phyloP scores from a whole-genome alignment of 139 green algal species.

The Tetraselmis striata region DNA sequence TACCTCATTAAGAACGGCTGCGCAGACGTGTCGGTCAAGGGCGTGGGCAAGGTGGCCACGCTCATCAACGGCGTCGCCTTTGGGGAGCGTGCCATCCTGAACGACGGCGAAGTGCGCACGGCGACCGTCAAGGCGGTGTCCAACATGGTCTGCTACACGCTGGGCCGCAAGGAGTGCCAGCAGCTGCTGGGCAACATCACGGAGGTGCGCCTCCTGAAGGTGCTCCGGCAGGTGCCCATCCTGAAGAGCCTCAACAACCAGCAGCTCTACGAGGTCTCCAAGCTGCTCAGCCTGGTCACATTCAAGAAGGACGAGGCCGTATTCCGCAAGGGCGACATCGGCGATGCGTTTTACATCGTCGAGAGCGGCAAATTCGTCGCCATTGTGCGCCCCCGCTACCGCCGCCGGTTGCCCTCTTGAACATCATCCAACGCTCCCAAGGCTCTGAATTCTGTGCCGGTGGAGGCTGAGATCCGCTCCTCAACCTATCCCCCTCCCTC shows the following conservation, averaged over 20 bases:
- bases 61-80: constrained; percentile 39
- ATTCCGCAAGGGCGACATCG: constrained; percentile 53
- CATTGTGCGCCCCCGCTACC: not conserved
- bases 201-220: constrained; percentile 75
- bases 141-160: constrained; percentile 59
- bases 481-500: too few relatives aligned
- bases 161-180: constrained; percentile 55
- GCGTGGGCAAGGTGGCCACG: constrained; percentile 4
- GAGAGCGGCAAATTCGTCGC: constrained; percentile 62
- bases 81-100: constrained; percentile 71
- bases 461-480: too few relatives aligned
- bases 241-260: not conserved
- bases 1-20: constrained; percentile 63
- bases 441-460: constrained; percentile 60
- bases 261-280: not conserved
- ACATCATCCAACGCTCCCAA: too few relatives aligned
- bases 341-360: constrained; percentile 85
- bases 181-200: constrained; percentile 76
- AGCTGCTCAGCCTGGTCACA: not conserved
- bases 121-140: constrained; percentile 36
- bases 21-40: constrained; percentile 23
- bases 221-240: constrained; percentile 13
- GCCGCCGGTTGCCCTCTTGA: too few relatives aligned
- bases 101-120: constrained; percentile 24
- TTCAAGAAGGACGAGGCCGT: constrained; percentile 29